These are phyloP conservation scores for Botrytis deweyae DNA, from an alignment of 2,329 filamentous ascomycete species.

Conservation along the genomic window DNA sequence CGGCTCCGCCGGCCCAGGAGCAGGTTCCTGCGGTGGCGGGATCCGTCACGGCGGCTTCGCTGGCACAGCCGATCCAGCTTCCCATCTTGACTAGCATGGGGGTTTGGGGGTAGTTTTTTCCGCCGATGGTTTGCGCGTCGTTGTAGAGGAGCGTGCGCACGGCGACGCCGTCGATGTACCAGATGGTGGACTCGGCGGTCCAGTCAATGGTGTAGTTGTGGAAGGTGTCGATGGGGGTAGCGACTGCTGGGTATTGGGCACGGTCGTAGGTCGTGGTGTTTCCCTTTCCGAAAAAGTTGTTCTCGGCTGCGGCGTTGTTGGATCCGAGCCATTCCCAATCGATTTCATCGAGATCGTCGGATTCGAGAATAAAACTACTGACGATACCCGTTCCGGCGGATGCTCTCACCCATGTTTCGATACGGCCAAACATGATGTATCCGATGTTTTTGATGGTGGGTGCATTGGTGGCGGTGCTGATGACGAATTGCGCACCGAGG, in stretches of 20 bases:
- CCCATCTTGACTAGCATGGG: constrained; percentile 67
- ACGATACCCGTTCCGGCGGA: constrained; percentile 51
- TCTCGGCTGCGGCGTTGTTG: constrained; percentile 43
- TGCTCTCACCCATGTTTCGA: constrained; percentile 49
- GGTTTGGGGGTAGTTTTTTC: constrained; percentile 64
- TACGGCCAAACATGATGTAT: constrained; percentile 54
- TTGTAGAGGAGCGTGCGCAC: constrained; percentile 49
- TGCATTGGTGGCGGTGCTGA: constrained; percentile 48
- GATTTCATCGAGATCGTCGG: constrained; percentile 53
- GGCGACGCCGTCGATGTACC: constrained; percentile 54
- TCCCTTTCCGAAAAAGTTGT: constrained; percentile 56
- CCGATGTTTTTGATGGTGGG: constrained; percentile 48
- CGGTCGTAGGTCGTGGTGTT: constrained; percentile 53
- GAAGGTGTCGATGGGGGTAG: constrained; percentile 41
- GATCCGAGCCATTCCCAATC: constrained; percentile 49
- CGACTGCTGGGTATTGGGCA: constrained; percentile 43
- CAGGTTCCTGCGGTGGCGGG: constrained; percentile 56
- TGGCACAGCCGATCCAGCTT: constrained; percentile 47
- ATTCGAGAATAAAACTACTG: constrained; percentile 50
- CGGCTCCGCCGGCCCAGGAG: constrained; percentile 64
- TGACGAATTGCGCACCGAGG: constrained; percentile 50
- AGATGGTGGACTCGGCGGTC: constrained; percentile 57
- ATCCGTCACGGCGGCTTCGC: constrained; percentile 43
- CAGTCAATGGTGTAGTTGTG: constrained; percentile 70
- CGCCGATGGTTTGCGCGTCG: constrained; percentile 48